These are phyloP conservation scores for Nemophila menziesii DNA, from an alignment of 257 asterid species.

Conservation along the genomic window DNA sequence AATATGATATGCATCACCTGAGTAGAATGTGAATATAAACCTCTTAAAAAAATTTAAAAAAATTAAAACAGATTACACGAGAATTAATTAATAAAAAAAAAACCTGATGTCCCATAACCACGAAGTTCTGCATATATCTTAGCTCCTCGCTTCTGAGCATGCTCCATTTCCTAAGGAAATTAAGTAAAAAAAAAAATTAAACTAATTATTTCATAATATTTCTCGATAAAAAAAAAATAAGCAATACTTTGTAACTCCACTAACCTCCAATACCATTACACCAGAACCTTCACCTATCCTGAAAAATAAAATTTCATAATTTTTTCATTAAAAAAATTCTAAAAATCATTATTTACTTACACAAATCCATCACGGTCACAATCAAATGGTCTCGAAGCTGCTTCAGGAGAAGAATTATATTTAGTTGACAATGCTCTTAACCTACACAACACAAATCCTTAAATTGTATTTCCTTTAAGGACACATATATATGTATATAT, in stretches of 20 bases:
- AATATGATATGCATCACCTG: slow-evolving; percentile 92
- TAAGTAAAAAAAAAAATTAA: not conserved
- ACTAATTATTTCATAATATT: not conserved
- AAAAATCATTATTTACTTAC: slow-evolving; percentile 32
- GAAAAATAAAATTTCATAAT: slow-evolving; percentile 24
- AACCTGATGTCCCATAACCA: slow-evolving; percentile 96
- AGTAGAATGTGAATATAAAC: slow-evolving; percentile 11
- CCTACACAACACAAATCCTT: too few species aligned
- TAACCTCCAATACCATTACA: slow-evolving; percentile 81
- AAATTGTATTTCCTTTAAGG: too few species aligned
- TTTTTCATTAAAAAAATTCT: slow-evolving; percentile 3
- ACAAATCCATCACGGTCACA: slow-evolving; percentile 95
- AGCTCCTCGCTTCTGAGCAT: slow-evolving; percentile 82
- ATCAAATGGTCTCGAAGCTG: slow-evolving; percentile 94
- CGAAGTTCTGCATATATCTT: slow-evolving; percentile 79
- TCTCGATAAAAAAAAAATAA: too few species aligned
- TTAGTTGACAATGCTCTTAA: slow-evolving; percentile 88
- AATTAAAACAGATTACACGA: slow-evolving; percentile 1
- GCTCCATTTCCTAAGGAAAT: slow-evolving; percentile 67
- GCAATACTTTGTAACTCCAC: slow-evolving; percentile 17
- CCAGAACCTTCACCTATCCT: slow-evolving; percentile 98
- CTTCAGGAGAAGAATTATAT: slow-evolving; percentile 52
- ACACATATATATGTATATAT: too few species aligned
- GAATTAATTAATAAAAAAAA: slow-evolving; percentile 1
- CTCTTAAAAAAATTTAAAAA: slow-evolving; percentile 9